Evolutionary conservation across 2,329 filamentous ascomycete species (phyloP).

Genomic region (Diaporthe destruens): DNA sequence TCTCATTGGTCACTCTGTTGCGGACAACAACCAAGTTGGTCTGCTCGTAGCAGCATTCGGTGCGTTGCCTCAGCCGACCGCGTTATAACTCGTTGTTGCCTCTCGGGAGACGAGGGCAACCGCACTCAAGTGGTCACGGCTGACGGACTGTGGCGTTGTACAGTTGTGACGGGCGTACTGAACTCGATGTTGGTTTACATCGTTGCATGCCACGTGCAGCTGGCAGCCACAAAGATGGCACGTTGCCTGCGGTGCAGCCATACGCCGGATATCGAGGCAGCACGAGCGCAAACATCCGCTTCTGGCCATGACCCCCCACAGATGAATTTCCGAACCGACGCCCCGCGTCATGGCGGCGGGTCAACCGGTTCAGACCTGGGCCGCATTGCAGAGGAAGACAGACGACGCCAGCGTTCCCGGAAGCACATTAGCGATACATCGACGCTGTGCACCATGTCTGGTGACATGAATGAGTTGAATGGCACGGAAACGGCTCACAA

Average conservation of each 20-base stretch:
- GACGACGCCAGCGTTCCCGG: slow-evolving; percentile 30
- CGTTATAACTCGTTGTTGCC: neutral
- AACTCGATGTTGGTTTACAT: slow-evolving; percentile 49
- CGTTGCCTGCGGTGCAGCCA: slow-evolving; percentile 18
- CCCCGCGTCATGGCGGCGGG: neutral
- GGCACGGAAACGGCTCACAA: neutral
- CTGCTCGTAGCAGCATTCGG: slow-evolving; percentile 60
- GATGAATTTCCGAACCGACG: neutral
- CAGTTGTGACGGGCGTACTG: slow-evolving; percentile 51
- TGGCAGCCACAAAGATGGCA: slow-evolving; percentile 34
- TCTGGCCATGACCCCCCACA: neutral
- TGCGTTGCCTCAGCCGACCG: slow-evolving; percentile 46
- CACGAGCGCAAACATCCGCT: neutral
- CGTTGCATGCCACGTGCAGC: slow-evolving; percentile 48
- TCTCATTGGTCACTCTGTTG: slow-evolving; percentile 54
- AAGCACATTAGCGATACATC: slow-evolving; percentile 44
- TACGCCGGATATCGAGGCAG: slow-evolving; percentile 33
- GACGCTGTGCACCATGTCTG: slow-evolving; percentile 41
- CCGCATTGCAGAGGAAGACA: neutral
- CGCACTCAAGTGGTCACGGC: slow-evolving; percentile 19
- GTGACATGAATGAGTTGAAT: slow-evolving; percentile 24
- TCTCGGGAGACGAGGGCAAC: neutral
- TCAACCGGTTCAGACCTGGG: neutral
- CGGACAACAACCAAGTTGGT: slow-evolving; percentile 52
- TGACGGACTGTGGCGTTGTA: neutral